A percentile compares a stretch with the other conserved stretches of the same genome.
phyloP scores from a whole-genome alignment of 805 yeast genomes.

The Millerozyma acaciae region DNA sequence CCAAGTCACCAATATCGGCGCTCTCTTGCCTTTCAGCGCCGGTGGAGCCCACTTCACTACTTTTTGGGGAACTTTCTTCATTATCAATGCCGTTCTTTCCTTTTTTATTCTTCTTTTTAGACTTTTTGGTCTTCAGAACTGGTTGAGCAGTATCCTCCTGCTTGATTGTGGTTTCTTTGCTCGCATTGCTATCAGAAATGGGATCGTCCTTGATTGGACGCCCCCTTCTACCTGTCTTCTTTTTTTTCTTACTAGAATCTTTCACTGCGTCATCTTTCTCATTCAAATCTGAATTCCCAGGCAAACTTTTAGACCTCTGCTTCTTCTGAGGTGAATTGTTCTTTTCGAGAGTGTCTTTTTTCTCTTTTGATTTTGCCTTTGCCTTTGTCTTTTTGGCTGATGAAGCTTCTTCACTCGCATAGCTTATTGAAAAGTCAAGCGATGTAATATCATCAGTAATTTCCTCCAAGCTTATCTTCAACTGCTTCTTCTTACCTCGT shows the following conservation, averaged over 20 bases:
- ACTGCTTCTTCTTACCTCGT: slow-evolving; percentile 8
- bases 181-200: too few species aligned
- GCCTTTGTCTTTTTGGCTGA: not conserved
- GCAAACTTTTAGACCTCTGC: not conserved
- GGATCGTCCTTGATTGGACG: too few species aligned
- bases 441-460: slow-evolving; percentile 26
- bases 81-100: not conserved
- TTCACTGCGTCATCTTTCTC: not conserved
- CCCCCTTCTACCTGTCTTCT: slow-evolving; percentile 1
- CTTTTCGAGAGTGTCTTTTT: slow-evolving; percentile 2
- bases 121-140: slow-evolving; percentile 1
- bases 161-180: too few species aligned
- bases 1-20: not conserved
- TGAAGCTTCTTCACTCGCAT: slow-evolving; percentile 13
- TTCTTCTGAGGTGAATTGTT: not conserved
- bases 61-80: not conserved
- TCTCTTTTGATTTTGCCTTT: slow-evolving; percentile 4
- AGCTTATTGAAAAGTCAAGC: slow-evolving; percentile 23
- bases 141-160: too few species aligned
- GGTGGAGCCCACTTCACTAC: not conserved
- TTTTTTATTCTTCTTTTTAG: slow-evolving; percentile 2
- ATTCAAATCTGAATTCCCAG: not conserved
- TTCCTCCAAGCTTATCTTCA: slow-evolving; percentile 16
- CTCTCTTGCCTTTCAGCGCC: slow-evolving; percentile 11
- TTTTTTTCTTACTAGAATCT: slow-evolving; percentile 1